Evolutionary conservation across 1,284 basidiomycete species (phyloP), one percentile per base, ranked within the genome.

Genomic region (Naganishia sp.): DNA sequence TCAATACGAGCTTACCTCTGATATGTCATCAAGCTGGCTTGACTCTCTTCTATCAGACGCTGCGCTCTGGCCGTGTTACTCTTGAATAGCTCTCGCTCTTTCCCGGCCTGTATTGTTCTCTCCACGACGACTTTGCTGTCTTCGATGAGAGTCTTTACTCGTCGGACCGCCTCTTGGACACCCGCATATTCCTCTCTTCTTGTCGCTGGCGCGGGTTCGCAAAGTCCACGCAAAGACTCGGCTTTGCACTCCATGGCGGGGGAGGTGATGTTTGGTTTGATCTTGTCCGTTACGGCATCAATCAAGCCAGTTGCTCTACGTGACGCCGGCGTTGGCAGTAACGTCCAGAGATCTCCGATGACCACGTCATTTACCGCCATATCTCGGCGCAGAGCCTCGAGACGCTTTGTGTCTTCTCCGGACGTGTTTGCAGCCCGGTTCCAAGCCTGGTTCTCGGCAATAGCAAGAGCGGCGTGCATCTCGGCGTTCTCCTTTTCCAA

Each of bases 21-120:
- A 76, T 94, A 94, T 36, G 88, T 92, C 82, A 90, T 90, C 46
- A 95, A 80, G 23, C 87, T 89, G 16, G 76, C 75, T 68, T 86
- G 87, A 54, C 88, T 89, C 66, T 92, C 91, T 75, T 88, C 86
- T 1, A 90, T 91, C 28, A 95, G 83, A 77, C 90, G 91, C 81
- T 92, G 90, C 13, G 92, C 92, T 56, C 90, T 84, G 72, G 90
- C 89, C 21, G 92, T 92, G 75, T 94, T 94, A 79, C 88, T 89
- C 84, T 92, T 93, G 70, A 93, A 83, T 70, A 92, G 74, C 72
- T 94, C 92, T 70, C 93, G 88, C 60, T 91, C 90, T 76, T 90
- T 87, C 1, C 90, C 90, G 72, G 91, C 90, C 33, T 90, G 85
- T 63, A 92, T 81, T 57, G 92, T 81, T 53, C 92, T 85, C 76